A percentile compares a stretch with the other conserved stretches of the same genome.
Evolutionary conservation across 805 yeast species (phyloP).

Genomic region (Yamadazyma nakazawae): DNA sequence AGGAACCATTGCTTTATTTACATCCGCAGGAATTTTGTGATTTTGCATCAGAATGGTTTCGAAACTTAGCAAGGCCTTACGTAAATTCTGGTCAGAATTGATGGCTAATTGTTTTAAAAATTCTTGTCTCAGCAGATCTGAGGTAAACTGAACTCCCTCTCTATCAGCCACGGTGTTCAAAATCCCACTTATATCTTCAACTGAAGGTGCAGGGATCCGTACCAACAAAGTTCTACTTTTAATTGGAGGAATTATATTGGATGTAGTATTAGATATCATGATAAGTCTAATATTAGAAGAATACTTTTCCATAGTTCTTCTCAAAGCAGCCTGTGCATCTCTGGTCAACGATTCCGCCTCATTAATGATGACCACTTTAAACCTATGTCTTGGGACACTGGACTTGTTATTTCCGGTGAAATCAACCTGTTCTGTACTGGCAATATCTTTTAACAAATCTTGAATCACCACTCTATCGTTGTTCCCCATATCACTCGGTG

Average conservation of each 20-base stretch:
- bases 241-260: slow-evolving; percentile 90
- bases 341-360: slow-evolving; percentile 88
- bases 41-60: slow-evolving; percentile 79
- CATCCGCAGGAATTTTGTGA: slow-evolving; percentile 46
- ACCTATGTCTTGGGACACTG: slow-evolving; percentile 46
- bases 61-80: slow-evolving; percentile 72
- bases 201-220: slow-evolving; percentile 80
- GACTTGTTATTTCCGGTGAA: slow-evolving; percentile 37
- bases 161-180: slow-evolving; percentile 52
- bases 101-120: slow-evolving; percentile 52
- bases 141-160: slow-evolving; percentile 50
- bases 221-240: slow-evolving; percentile 86
- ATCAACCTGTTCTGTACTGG: slow-evolving; percentile 94
- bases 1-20: slow-evolving; percentile 44
- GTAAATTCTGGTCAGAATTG: slow-evolving; percentile 64
- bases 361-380: slow-evolving; percentile 80
- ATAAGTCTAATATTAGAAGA: slow-evolving; percentile 82
- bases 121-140: slow-evolving; percentile 21
- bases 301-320: slow-evolving; percentile 95
- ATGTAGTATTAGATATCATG: slow-evolving; percentile 82
- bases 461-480: slow-evolving; percentile 94
- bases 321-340: slow-evolving; percentile 93
- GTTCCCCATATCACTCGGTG: slow-evolving; percentile 96
- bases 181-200: slow-evolving; percentile 54
- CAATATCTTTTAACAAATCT: slow-evolving; percentile 88